Base-by-base conservation (phyloP, 352 stramenopile species). In the Globisporangium okanoganense region DNA sequence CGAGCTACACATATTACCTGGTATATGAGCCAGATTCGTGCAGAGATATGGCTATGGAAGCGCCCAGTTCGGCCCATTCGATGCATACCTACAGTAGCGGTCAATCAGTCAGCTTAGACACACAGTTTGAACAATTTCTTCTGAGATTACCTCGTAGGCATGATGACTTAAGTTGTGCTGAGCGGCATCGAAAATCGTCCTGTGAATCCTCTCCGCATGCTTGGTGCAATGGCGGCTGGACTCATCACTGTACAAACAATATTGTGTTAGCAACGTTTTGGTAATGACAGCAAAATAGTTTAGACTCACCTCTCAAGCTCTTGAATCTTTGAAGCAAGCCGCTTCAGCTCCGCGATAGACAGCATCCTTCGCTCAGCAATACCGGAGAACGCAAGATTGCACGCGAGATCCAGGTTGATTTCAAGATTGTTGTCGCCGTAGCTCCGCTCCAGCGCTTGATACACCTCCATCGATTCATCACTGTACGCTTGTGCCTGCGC, bases 331-430 rank as follows among this genome's bases (percentile, higher is more conserved):
- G 54, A 43, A 20, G 61, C 58, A 45, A 85, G 53, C 24, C 68
- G 61, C 41, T 72, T 80, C 12, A 90, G 56, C 52, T 88, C 77
- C 2, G 45, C 33, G 25, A 88, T 79, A 0, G 79, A 75, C 53
- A 73, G 59, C 22, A 33, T 47, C 40, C 60, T 59, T 45, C 65
- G 60, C 61, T 73, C 53, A 10, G 54, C 38, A 66, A 63, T 35
- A 38, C 66, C 43, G 62, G 77, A 69, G 61, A 65, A 47, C 61
- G 76, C 76, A 5, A 91, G 66, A 50, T 65, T 70, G 40, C 76
- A 89, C n/a, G 78, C 81, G 14, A 93, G 64, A 56, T 91, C 84
- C 29, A 91, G 47, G 49, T 74, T 78, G 41, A 94, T 89, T 27
- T 79, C 66, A 25, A 88, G 58, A 20, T 66, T 62, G 25, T 74